Percentiles rank a stretch among this genome's conserved stretches.
phyloP scores from a whole-genome alignment of 148 eudicot species.

The Agrostemma githago region DNA sequence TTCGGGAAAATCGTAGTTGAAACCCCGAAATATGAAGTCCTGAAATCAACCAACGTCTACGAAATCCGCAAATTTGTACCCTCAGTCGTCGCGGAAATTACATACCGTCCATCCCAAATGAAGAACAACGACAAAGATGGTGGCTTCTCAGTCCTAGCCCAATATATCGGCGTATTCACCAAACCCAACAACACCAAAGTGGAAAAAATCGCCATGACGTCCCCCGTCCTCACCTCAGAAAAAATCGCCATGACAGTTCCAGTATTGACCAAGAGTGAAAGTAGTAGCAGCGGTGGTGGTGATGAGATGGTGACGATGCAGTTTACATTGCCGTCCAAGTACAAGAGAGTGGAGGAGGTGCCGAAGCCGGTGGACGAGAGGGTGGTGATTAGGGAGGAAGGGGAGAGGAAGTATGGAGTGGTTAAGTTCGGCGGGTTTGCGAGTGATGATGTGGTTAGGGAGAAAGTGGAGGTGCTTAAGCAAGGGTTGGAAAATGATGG shows the following conservation, averaged over 20 bases:
- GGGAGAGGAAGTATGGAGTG: conserved; percentile 74
- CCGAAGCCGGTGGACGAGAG: conserved; percentile 82
- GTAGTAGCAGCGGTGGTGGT: background rate
- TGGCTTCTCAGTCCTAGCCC: conserved; percentile 59
- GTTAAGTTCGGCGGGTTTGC: conserved; percentile 64
- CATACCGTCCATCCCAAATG: conserved; percentile 39
- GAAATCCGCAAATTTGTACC: conserved; percentile 67
- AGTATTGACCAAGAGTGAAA: conserved; percentile 12
- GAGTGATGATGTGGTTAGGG: conserved; percentile 47
- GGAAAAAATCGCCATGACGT: conserved; percentile 52
- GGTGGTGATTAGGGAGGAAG: conserved; percentile 64
- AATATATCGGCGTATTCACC: conserved; percentile 71
- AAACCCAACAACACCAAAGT: conserved; percentile 54
- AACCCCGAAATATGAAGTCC: conserved; percentile 52
- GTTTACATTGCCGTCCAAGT: conserved; percentile 65
- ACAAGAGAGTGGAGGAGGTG: conserved; percentile 51
- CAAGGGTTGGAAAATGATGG: conserved; percentile 63
- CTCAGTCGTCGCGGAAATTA: conserved; percentile 52
- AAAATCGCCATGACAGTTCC: background rate
- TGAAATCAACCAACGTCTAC: conserved; percentile 45
- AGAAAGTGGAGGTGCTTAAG: conserved; percentile 49
- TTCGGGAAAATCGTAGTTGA: conserved; percentile 55
- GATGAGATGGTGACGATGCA: conserved; percentile 50
- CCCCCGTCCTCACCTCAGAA: conserved; percentile 28
- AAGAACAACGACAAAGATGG: conserved; percentile 54